A percentile compares a stretch with the other conserved stretches of the same genome.
Evolutionary conservation across 2,329 filamentous ascomycete species (phyloP).

Genomic region (Aspergillus sp.): DNA sequence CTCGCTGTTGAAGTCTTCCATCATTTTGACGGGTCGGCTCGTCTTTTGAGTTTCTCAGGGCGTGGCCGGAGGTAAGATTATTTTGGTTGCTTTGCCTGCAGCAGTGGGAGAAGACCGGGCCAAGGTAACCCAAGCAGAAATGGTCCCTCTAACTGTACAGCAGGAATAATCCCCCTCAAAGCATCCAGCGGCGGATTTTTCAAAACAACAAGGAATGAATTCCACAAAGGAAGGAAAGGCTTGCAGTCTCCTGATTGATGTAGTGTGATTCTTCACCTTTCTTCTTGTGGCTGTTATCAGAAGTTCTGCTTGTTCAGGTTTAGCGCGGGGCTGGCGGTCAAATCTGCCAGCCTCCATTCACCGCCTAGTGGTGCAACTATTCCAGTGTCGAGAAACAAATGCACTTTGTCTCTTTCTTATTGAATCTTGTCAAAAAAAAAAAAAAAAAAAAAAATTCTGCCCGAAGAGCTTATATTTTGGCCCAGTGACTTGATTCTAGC

Average conservation of each 20-base stretch:
- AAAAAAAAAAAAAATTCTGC: too few species aligned
- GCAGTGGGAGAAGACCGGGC: conserved; percentile 30
- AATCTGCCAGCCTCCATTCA: conserved; percentile 11
- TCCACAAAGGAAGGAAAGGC: conserved; percentile 5
- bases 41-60: neutral
- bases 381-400: too few species aligned
- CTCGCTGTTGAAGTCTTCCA: conserved; percentile 98
- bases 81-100: conserved; percentile 28
- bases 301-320: conserved; percentile 25
- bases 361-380: conserved; percentile 18
- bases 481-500: neutral
- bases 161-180: conserved; percentile 21
- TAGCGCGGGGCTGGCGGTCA: conserved; percentile 38
- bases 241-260: conserved; percentile 15
- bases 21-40: conserved; percentile 45
- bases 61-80: conserved; percentile 21
- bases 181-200: conserved; percentile 18
- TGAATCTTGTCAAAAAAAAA: neutral
- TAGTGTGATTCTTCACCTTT: conserved; percentile 28
- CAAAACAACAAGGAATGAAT: neutral
- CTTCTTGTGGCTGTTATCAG: conserved; percentile 29
- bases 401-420: neutral
- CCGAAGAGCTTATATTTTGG: neutral
- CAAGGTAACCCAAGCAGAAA: conserved; percentile 25
- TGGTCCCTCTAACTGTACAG: conserved; percentile 31